Evolutionary conservation across 805 yeast genomes (phyloP).

Genomic region (Ogataea chonburiensis): DNA sequence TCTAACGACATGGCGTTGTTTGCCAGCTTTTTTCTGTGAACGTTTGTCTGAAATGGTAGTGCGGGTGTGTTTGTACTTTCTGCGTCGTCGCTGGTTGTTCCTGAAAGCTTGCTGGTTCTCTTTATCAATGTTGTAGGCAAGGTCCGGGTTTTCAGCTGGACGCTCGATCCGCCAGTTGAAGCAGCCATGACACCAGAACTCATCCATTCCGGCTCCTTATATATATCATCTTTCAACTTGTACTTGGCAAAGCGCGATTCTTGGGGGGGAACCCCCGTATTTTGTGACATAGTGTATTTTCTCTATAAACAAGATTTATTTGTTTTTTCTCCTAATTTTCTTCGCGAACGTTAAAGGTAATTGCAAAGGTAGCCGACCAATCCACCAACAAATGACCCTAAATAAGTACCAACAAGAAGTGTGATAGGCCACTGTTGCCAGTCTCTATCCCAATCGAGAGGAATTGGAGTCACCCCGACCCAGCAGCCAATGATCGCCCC

Average conservation of each 20-base stretch:
- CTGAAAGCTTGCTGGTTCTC: conserved; percentile 38
- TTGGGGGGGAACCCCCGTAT: conserved; percentile 1
- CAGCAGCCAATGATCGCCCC: conserved; percentile 69
- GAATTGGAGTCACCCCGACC: conserved; percentile 92
- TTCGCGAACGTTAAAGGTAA: conserved; percentile 4
- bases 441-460: conserved; percentile 95
- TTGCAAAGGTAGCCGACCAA: conserved; percentile 20
- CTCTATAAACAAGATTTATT: conserved; percentile 3
- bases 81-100: conserved; percentile 48
- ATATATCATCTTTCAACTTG: conserved; percentile 15
- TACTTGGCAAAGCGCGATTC: conserved; percentile 24
- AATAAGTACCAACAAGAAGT: conserved; percentile 70
- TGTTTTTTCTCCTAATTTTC: not conserved
- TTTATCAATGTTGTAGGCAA: conserved; percentile 49
- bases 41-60: conserved; percentile 26
- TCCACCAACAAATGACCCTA: conserved; percentile 66
- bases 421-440: conserved; percentile 98
- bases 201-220: conserved; percentile 22
- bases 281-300: conserved; percentile 5
- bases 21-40: conserved; percentile 21
- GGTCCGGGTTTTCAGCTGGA: conserved; percentile 43
- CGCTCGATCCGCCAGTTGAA: conserved; percentile 31
- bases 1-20: conserved; percentile 4
- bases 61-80: conserved; percentile 24
- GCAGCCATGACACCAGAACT: conserved; percentile 4